Base-by-base conservation (phyloP, 164 flowering plant genomes). In the Kalanchoe fedtschenkoi region DNA sequence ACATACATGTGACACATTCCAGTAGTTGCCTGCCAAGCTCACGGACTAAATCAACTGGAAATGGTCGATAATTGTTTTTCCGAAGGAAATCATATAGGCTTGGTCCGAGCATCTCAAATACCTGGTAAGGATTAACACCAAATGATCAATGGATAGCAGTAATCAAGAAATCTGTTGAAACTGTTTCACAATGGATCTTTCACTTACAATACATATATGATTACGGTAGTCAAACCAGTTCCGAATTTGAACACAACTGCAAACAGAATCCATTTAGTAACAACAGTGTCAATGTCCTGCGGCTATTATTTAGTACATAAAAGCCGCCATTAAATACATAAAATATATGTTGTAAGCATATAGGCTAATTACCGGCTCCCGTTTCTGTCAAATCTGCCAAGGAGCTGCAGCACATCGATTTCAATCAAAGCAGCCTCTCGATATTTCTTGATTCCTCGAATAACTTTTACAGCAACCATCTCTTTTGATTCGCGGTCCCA, bases 81-180 rank as follows among this genome's bases (percentile, higher is more conserved):
- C 77, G 75, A 33, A 81, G 80, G 71, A 80, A 81, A 76, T 81
- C 82, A 42, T 72, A 80, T 65, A 81, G 71, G 69, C 84, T 81
- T 68, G 82, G 84, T 64, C 84, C 84, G 75, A 81, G 82, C 84
- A 72, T 81, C 79, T 78, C 84, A 72, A 76, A 81, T 22, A 81
- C 82, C 84, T 81, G 82, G 72, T 66, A 61, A n/a, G 32, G 30
- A 1, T 47, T 47, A 5, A 47, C 28, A 17, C 6, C 7, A 58
- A 14, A 58, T 30, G 21, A 74, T 70, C 60, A 62, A 68, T 58
- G 43, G n/a, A 58, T 67, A 58, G 34, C 34, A 64, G 60, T 30
- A 65, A 35, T 65, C 29, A 24, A 14, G 21, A 67, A 69, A 28
- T 51, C 13, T 54, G 61, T 61, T 66, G 62, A 67, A 70, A 62